phyloP scores from a whole-genome alignment of 768 basidiomycete genomes.

The Rhodotorula kratochvilovae region DNA sequence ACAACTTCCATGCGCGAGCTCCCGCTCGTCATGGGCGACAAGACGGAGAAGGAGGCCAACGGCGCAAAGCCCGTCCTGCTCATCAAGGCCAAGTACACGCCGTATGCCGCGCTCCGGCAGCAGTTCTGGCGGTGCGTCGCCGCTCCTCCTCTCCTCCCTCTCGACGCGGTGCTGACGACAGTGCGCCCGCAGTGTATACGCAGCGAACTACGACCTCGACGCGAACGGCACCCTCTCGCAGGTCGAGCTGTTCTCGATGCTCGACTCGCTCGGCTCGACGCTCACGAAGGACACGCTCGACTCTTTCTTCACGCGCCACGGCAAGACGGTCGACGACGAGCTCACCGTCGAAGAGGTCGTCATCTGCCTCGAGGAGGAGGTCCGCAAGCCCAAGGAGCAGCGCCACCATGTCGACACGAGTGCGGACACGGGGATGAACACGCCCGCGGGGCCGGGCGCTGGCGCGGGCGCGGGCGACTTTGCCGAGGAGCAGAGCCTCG shows the following conservation, averaged over 20 bases:
- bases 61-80: conserved; percentile 62
- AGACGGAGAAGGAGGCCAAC: neutral
- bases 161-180: neutral
- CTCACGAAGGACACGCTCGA: conserved; percentile 72
- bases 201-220: conserved; percentile 84
- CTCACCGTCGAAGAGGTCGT: conserved; percentile 74
- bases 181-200: conserved; percentile 56
- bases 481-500: neutral
- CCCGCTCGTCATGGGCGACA: conserved; percentile 35
- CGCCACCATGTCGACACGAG: conserved; percentile 59
- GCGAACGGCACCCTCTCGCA: conserved; percentile 69
- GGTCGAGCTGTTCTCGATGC: conserved; percentile 86
- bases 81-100: conserved; percentile 88
- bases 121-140: conserved; percentile 38
- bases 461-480: conserved; percentile 32
- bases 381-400: conserved; percentile 67
- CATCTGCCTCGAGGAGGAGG: conserved; percentile 77
- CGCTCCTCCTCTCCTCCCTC: neutral
- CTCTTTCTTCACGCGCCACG: conserved; percentile 69
- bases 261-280: conserved; percentile 93
- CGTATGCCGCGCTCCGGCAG: conserved; percentile 60
- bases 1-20: conserved; percentile 67
- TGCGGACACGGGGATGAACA: conserved; percentile 10
- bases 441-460: neutral
- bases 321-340: conserved; percentile 66